phyloP scores from a whole-genome alignment of 495 filamentous ascomycete species.

The Filosporella fistucella region DNA sequence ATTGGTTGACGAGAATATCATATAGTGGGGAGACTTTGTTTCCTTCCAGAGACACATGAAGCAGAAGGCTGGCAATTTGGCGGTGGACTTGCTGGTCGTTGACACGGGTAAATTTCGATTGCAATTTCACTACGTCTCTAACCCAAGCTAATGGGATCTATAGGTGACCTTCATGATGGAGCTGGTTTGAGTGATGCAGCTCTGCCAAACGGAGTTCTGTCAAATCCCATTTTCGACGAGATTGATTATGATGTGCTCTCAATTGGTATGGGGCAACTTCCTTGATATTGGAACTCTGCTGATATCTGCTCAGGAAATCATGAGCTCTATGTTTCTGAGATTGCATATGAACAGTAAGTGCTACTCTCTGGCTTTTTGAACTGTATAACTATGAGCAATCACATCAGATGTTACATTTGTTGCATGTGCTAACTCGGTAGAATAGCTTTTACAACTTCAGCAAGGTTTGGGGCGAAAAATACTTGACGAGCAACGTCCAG shows the following conservation, averaged over 20 bases:
- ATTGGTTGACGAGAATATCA: no score
- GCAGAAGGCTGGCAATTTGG: constrained; percentile 68
- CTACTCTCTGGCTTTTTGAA: no score
- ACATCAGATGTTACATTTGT: no score
- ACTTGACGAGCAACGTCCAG: constrained; percentile 80
- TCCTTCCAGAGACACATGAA: constrained; percentile 82
- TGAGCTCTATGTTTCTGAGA: constrained; percentile 79
- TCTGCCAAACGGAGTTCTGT: constrained; percentile 77
- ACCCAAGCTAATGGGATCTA: not conserved
- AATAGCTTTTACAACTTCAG: constrained; percentile 49
- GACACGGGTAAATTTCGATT: constrained; percentile 61
- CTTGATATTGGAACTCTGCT: constrained; percentile 39
- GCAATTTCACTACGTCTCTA: not conserved
- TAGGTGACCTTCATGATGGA: constrained; percentile 75
- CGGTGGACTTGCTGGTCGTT: constrained; percentile 83
- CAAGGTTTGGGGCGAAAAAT: constrained; percentile 41
- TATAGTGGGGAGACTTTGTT: constrained; percentile 84
- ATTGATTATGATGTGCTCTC: constrained; percentile 41
- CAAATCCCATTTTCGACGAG: constrained; percentile 75
- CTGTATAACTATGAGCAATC: no score
- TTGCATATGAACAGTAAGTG: constrained; percentile 54
- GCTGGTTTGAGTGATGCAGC: constrained; percentile 92
- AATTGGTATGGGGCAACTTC: constrained; percentile 54
- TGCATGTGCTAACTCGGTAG: no score
- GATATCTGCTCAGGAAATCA: constrained; percentile 69